A percentile compares a stretch with the other conserved stretches of the same genome.
These are phyloP conservation scores for Nicotiana paniculata DNA, from an alignment of 257 asterid genomes.

Conservation along the genomic window DNA sequence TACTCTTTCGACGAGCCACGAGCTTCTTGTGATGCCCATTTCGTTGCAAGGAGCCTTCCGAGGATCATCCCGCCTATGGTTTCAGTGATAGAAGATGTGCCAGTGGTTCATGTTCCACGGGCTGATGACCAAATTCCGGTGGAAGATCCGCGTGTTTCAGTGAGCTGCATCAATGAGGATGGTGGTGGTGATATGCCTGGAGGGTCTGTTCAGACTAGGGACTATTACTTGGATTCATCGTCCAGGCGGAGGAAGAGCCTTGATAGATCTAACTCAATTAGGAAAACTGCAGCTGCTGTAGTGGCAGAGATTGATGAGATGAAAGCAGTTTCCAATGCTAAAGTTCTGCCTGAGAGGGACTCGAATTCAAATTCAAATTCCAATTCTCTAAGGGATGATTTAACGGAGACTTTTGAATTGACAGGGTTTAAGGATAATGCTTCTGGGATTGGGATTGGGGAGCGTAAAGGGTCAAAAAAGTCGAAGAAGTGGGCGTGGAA, in stretches of 20 bases:
- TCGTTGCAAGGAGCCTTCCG: conserved; percentile 57
- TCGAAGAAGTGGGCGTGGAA: conserved; percentile 70
- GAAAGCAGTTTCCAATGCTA: conserved; percentile 49
- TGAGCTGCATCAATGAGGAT: conserved; percentile 23
- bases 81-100: conserved; percentile 63
- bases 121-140: conserved; percentile 63
- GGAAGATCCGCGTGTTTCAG: conserved; percentile 32
- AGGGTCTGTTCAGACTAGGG: conserved; percentile 70
- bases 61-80: conserved; percentile 62
- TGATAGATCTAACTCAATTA: conserved; percentile 76
- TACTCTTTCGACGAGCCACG: conserved; percentile 84
- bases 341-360: conserved; percentile 49
- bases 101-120: conserved; percentile 35
- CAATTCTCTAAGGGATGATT: conserved; percentile 64
- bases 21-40: conserved; percentile 82
- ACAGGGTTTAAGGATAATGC: conserved; percentile 37
- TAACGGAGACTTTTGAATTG: conserved; percentile 62
- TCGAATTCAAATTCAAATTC: conserved; percentile 50
- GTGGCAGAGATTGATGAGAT: conserved; percentile 80
- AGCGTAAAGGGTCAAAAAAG: conserved; percentile 49
- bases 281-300: conserved; percentile 76
- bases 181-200: conserved; percentile 45
- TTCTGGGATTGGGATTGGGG: conserved; percentile 47
- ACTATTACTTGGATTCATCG: conserved; percentile 69
- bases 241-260: conserved; percentile 84